Percentiles rank a stretch among this genome's conserved stretches.
These are phyloP conservation scores for Gryganskiella cystojenkinii DNA, from an alignment of 192 early-diverging fungal genomes.

Conservation along the genomic window DNA sequence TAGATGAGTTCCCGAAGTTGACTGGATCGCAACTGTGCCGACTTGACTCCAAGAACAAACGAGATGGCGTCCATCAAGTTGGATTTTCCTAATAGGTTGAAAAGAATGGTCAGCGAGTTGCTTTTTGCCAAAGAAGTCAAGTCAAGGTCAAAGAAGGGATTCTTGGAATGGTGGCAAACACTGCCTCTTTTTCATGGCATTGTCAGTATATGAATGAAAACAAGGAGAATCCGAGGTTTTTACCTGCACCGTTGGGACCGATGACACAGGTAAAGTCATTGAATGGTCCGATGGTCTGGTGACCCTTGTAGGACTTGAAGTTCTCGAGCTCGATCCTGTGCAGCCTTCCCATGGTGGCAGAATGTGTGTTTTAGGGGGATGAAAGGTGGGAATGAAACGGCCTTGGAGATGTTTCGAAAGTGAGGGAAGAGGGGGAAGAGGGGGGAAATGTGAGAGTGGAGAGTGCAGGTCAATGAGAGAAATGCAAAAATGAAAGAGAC, in stretches of 20 bases:
- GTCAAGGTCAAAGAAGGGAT: not conserved
- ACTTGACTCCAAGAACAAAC: slow-evolving; percentile 97
- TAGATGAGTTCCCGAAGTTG: slow-evolving; percentile 95
- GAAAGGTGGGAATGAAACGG: not conserved
- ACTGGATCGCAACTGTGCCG: slow-evolving; percentile 88
- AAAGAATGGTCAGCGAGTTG: not conserved
- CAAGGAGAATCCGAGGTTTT: not conserved
- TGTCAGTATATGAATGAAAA: too few species aligned
- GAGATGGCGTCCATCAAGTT: slow-evolving; percentile 99
- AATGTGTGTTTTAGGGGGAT: not conserved
- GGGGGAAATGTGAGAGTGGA: not conserved
- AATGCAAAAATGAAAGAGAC: not conserved
- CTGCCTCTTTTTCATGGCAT: not conserved
- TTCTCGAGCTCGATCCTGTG: slow-evolving; percentile 93
- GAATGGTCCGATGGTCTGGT: slow-evolving; percentile 95
- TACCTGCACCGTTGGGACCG: slow-evolving; percentile 97
- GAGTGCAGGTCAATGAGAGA: not conserved
- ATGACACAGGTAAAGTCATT: slow-evolving; percentile 94
- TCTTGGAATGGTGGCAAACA: slow-evolving; percentile 38
- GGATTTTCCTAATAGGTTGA: slow-evolving; percentile 80
- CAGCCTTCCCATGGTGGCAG: slow-evolving; percentile 76
- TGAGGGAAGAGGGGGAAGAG: not conserved
- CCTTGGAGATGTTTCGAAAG: not conserved
- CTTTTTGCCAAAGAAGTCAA: not conserved
- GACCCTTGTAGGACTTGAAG: slow-evolving; percentile 99